A percentile compares a stretch with the other conserved stretches of the same genome.
These are phyloP conservation scores for Ormosia semicastrata DNA, from an alignment of 306 rosid genomes.

Conservation along the genomic window DNA sequence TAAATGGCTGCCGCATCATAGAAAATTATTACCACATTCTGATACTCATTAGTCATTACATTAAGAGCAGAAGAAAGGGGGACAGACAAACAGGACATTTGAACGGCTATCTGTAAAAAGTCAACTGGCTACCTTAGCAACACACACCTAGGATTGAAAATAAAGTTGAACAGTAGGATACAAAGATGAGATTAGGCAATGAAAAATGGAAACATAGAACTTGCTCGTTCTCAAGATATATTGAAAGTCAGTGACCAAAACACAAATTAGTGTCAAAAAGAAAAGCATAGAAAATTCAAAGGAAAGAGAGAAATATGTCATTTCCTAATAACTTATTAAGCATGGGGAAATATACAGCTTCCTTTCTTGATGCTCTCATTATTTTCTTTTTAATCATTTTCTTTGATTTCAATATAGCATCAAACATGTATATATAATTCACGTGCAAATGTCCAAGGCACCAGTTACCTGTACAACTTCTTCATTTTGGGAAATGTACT, in stretches of 20 bases:
- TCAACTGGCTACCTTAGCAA: not conserved
- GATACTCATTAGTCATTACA: not conserved
- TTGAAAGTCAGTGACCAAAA: not conserved
- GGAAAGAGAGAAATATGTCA: not conserved
- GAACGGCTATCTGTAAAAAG: not conserved
- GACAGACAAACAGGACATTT: not conserved
- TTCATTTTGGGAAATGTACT: slow-evolving; percentile 53
- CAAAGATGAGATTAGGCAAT: not conserved
- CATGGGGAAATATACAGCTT: not conserved
- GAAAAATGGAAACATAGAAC: not conserved
- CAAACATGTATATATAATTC: not conserved
- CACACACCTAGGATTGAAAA: not conserved
- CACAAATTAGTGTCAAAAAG: not conserved
- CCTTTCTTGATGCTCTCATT: not conserved
- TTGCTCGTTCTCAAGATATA: not conserved
- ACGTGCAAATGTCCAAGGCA: not conserved
- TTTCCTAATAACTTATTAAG: not conserved
- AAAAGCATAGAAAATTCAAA: not conserved
- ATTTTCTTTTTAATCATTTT: not conserved
- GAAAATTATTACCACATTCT: not conserved
- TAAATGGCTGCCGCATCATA: not conserved
- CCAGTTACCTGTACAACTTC: slow-evolving; percentile 83
- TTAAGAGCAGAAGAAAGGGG: not conserved
- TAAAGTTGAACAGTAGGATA: not conserved
- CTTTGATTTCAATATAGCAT: not conserved